Evolutionary conservation across 306 rosid species (phyloP), one percentile per base, ranked within the genome.

Genomic region (Castanopsis chinensis): DNA sequence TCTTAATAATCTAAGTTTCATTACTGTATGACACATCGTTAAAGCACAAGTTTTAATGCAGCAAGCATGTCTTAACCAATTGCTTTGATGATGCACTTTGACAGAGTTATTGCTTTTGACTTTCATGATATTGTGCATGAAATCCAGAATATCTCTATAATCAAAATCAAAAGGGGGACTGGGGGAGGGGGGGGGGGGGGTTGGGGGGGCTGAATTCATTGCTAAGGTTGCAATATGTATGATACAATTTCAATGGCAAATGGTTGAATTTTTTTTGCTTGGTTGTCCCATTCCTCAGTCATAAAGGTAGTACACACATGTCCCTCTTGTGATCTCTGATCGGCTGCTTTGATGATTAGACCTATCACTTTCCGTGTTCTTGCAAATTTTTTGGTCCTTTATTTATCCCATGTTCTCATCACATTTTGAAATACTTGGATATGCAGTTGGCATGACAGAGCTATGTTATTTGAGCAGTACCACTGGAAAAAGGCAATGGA

Each of bases 401-500:
- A 13, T 21, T 64, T n/a, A 58, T 30, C 76, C n/a, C 35, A 70
- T 53, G 73, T 69, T 76, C 41, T 28, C 33, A 3, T 20, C 63
- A 33, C 27, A 64, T 28, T 73, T 58, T 81, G 74, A 69, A 73
- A 57, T 82, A 32, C 57, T 76, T 45, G 63, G 25, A 64, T 61
- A 21, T 76, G 85, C 93, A 92, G 99, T 78, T 95, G 92, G 95
- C 99, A 95, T 81, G 98, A 95, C 82, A 92, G 81, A 79, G 97
- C 88, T 33, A 81, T 95, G 88, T 51, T 91, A 54, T 91, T 69
- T 72, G 99, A 92, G 85, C 99, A 91, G 55, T 88, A 92, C 80
- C 98, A 95, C 85, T 95, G 99, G 99, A 90, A 88, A 71, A 83
- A 78, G 78, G 98, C 99, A 25, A 72, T 19, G 90, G 75, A 81